These are phyloP conservation scores for Fusarium chaquense DNA, from an alignment of 2,329 filamentous ascomycete species.

Conservation along the genomic window DNA sequence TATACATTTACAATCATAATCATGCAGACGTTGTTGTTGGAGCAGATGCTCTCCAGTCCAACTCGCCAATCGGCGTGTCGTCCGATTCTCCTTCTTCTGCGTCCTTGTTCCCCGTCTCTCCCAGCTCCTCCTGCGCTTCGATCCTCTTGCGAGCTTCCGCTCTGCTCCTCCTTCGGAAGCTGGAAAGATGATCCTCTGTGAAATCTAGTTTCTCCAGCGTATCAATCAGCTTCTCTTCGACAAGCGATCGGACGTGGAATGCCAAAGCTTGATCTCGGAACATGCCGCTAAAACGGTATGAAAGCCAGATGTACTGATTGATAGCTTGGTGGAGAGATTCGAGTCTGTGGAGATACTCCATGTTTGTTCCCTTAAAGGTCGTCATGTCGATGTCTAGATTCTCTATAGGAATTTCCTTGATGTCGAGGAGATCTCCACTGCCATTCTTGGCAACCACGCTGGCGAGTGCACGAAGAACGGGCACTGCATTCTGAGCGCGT, in stretches of 20 bases:
- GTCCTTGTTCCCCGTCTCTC: slow-evolving; percentile 27
- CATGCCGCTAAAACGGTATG: slow-evolving; percentile 85
- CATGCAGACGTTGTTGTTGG: slow-evolving; percentile 3
- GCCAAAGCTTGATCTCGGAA: slow-evolving; percentile 82
- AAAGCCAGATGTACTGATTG: slow-evolving; percentile 92
- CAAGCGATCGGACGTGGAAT: slow-evolving; percentile 80
- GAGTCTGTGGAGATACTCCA: slow-evolving; percentile 73
- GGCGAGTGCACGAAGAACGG: slow-evolving; percentile 73
- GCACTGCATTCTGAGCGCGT: slow-evolving; percentile 60
- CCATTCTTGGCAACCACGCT: slow-evolving; percentile 75
- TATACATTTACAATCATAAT: slow-evolving; percentile 15
- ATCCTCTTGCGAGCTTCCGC: slow-evolving; percentile 32
- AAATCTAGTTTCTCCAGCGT: slow-evolving; percentile 64
- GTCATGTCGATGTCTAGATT: slow-evolving; percentile 73
- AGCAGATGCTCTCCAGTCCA: slow-evolving; percentile 21
- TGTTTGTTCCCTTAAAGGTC: slow-evolving; percentile 50
- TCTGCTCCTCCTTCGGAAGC: slow-evolving; percentile 43
- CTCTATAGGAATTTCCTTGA: slow-evolving; percentile 78
- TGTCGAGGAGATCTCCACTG: slow-evolving; percentile 76
- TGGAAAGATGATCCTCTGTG: slow-evolving; percentile 52
- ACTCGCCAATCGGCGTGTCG: slow-evolving; percentile 27
- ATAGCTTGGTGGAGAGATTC: slow-evolving; percentile 85
- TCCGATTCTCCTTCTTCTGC: slow-evolving; percentile 22
- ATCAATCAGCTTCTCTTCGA: slow-evolving; percentile 77
- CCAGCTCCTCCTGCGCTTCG: slow-evolving; percentile 24